Base-by-base conservation (phyloP, 768 basidiomycete species). In the Paxillus rubicundulus region DNA sequence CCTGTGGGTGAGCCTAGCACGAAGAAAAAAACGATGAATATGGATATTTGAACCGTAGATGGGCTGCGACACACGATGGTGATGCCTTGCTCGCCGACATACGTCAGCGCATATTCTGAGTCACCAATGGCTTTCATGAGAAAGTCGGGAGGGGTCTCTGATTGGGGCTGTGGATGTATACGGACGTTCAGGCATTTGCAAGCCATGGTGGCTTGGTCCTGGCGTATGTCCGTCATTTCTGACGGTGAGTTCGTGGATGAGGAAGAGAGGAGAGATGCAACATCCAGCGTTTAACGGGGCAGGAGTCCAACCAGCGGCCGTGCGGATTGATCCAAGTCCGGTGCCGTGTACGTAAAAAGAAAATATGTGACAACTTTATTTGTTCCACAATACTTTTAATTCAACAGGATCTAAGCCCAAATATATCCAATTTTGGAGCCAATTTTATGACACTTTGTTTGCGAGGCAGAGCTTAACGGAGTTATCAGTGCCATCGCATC, bases 141-240 rank as follows among this genome's bases (percentile, higher is more conserved):
- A 67, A 72, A 70, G 54, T 66, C 61, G 53, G 72, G 63, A 12
- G 73, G 71, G n/a, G 71, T 57, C 36, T 46, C 54, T 20, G 52
- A 17, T 4, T 45, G 46, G 4, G 69, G 70, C 24, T 67, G 67
- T 9, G 75, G 65, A 40, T 67, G 70, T 54, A 89, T 77, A 56
- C 79, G 81, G 42, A 90, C 75, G 62, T 90, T 90, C 53, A 90
- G 79, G 60, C 88, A 90, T 64, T 72, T 78, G 68, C 88, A 90
- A 49, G 87, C 76, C 70, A 77, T 82, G 33, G 56, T 56, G 44
- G 53, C 53, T 20, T 17, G 36, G 52, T 58, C 57, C 20, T 54
- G 52, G 55, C 49, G 53, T 43, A 52, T 38, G 32, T 65, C 54
- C 56, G 59, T 53, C 69, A 70, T 70, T 47, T 17, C 34, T 4